These are phyloP conservation scores for Beauveria medogensis DNA, from an alignment of 2,329 filamentous ascomycete species.

Conservation along the genomic window DNA sequence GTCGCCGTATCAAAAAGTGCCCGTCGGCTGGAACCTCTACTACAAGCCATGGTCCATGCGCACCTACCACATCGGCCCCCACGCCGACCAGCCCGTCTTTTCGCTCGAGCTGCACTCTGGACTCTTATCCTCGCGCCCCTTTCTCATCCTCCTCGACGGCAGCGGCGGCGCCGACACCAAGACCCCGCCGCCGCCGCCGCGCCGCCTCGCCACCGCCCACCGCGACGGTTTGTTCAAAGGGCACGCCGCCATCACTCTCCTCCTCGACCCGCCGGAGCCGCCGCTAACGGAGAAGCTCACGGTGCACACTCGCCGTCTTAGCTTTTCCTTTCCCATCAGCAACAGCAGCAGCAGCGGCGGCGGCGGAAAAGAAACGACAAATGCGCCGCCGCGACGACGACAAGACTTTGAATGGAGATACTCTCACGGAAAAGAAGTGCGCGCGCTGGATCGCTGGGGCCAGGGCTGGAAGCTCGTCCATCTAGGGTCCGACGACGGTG, in stretches of 20 bases:
- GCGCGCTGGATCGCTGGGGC: conserved; percentile 4
- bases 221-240: conserved; percentile 6
- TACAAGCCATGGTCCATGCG: conserved; percentile 1
- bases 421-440: conserved; percentile 11
- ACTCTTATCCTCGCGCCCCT: conserved; percentile 4
- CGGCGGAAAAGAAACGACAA: background rate
- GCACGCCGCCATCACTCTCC: conserved; percentile 10
- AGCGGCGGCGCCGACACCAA: background rate
- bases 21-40: conserved; percentile 9
- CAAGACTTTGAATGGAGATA: conserved; percentile 12
- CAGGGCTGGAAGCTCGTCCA: conserved; percentile 31
- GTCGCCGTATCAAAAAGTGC: conserved; percentile 1
- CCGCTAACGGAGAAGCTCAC: conserved; percentile 1
- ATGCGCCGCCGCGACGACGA: background rate
- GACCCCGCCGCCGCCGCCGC: background rate
- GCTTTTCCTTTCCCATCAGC: conserved; percentile 8
- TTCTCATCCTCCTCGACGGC: conserved; percentile 9
- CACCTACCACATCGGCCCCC: background rate
- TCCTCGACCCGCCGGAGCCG: background rate
- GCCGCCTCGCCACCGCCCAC: conserved; percentile 1
- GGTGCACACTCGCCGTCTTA: background rate
- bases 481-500: background rate
- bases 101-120: conserved; percentile 1
- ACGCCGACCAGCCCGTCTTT: conserved; percentile 5
- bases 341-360: background rate